phyloP scores from a whole-genome alignment of 345 rosid species.

The Linum trigynum region DNA sequence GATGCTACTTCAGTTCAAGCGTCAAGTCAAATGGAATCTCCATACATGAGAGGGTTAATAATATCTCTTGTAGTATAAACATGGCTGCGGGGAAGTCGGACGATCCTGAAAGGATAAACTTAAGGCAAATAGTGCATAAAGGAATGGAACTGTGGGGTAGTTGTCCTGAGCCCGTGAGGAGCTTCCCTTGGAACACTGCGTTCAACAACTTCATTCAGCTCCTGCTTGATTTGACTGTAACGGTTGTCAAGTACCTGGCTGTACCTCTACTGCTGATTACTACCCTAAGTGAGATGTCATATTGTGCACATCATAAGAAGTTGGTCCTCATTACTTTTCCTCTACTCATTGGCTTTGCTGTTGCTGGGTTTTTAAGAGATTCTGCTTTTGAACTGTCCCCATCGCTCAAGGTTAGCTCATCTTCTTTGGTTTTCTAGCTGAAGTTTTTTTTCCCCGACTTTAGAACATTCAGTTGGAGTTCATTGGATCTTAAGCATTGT shows the following conservation, averaged over 20 bases:
- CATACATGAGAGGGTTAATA: slow-evolving; percentile 22
- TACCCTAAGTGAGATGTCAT: slow-evolving; percentile 94
- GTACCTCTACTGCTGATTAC: slow-evolving; percentile 62
- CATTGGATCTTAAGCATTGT: too few relatives aligned
- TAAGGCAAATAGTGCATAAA: slow-evolving; percentile 36
- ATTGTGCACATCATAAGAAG: slow-evolving; percentile 80
- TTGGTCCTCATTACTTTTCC: slow-evolving; percentile 60
- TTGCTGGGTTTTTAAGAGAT: slow-evolving; percentile 44
- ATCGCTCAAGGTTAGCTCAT: slow-evolving; percentile 47
- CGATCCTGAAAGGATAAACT: slow-evolving; percentile 43
- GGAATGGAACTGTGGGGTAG: slow-evolving; percentile 48
- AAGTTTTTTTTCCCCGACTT: too few relatives aligned
- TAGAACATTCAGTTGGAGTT: too few relatives aligned
- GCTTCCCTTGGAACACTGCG: slow-evolving; percentile 73
- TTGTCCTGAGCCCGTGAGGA: slow-evolving; percentile 66
- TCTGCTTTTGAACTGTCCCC: slow-evolving; percentile 60
- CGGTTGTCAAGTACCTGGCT: slow-evolving; percentile 57
- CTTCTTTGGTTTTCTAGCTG: not conserved
- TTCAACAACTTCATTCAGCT: slow-evolving; percentile 64
- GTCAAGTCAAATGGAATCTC: slow-evolving; percentile 20
- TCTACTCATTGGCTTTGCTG: slow-evolving; percentile 50
- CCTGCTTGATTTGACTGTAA: slow-evolving; percentile 52
- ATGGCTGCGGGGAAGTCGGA: slow-evolving; percentile 55
- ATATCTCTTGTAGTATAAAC: slow-evolving; percentile 39
- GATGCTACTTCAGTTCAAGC: slow-evolving; percentile 10